These are phyloP conservation scores for Rhodotorula sphaerocarpa DNA, from an alignment of 768 basidiomycete genomes.

Conservation along the genomic window DNA sequence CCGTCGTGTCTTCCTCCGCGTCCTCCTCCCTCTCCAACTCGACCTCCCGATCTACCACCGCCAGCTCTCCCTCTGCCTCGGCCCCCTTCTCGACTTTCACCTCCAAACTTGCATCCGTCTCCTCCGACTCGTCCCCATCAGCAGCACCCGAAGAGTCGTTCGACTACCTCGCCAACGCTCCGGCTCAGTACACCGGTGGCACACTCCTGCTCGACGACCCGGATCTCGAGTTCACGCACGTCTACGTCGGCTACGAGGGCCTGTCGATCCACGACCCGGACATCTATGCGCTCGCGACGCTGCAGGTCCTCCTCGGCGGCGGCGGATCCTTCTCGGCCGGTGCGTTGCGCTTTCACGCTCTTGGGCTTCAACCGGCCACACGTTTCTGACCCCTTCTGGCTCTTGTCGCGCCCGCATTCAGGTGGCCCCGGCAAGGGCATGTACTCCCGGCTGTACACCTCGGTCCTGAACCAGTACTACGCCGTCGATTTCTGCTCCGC, in stretches of 20 bases:
- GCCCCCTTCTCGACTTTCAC: constrained; percentile 44
- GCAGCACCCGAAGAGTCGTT: constrained; percentile 29
- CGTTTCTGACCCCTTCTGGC: not conserved
- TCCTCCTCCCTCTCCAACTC: not conserved
- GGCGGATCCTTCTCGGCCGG: constrained; percentile 89
- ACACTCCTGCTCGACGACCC: constrained; percentile 55
- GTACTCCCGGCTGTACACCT: constrained; percentile 93
- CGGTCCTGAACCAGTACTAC: constrained; percentile 88
- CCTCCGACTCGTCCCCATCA: constrained; percentile 22
- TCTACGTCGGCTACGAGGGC: constrained; percentile 88
- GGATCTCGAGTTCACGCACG: constrained; percentile 71
- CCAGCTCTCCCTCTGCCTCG: constrained; percentile 43
- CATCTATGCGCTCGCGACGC: constrained; percentile 82
- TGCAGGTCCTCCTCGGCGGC: constrained; percentile 90
- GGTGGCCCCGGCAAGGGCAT: constrained; percentile 98
- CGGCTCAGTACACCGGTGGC: constrained; percentile 69
- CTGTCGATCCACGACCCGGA: constrained; percentile 82
- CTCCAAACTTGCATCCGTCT: constrained; percentile 43
- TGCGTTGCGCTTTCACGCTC: constrained; percentile 42
- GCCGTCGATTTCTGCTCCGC: constrained; percentile 90
- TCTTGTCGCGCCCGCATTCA: constrained; percentile 33
- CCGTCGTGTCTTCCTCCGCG: constrained; percentile 7
- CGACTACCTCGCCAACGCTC: constrained; percentile 41
- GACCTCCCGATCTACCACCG: constrained; percentile 46
- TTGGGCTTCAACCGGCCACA: not conserved